phyloP scores from a whole-genome alignment of 257 asterid species.

The Capsicum chinense region DNA sequence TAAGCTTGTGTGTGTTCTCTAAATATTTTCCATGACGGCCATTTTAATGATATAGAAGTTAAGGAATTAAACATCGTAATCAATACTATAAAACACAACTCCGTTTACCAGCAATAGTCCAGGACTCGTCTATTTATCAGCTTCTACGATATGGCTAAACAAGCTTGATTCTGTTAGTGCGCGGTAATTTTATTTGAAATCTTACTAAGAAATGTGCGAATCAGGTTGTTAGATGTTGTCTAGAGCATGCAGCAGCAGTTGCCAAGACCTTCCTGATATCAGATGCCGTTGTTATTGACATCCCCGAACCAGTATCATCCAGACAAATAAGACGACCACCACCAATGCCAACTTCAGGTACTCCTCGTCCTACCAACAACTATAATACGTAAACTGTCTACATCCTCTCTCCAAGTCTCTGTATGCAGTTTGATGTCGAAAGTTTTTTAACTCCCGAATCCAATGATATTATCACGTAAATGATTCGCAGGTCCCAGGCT shows the following conservation, averaged over 20 bases:
- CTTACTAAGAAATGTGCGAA: background rate
- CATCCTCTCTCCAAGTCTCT: background rate
- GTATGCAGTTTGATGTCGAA: background rate
- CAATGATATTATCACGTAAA: background rate
- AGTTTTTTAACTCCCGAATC: background rate
- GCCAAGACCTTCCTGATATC: constrained; percentile 74
- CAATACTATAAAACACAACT: constrained; percentile 6
- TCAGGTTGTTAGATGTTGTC: constrained; percentile 87
- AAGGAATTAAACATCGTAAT: background rate
- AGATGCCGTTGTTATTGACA: constrained; percentile 76
- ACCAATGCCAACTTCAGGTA: constrained; percentile 47
- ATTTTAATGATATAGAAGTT: background rate
- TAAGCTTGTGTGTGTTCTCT: background rate
- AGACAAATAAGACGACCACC: constrained; percentile 43
- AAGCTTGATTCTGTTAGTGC: background rate
- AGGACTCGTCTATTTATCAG: background rate
- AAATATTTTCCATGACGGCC: background rate
- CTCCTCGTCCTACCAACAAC: background rate
- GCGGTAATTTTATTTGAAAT: background rate
- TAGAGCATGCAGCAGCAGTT: constrained; percentile 81
- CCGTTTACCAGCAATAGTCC: background rate
- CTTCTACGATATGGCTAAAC: background rate
- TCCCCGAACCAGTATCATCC: constrained; percentile 52
- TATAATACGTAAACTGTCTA: background rate
- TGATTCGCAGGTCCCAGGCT: constrained; percentile 21